A percentile compares a stretch with the other conserved stretches of the same genome.
Conservation (phyloP, 2,329 filamentous ascomycete genomes). For the Calonectria crousiana region DNA sequence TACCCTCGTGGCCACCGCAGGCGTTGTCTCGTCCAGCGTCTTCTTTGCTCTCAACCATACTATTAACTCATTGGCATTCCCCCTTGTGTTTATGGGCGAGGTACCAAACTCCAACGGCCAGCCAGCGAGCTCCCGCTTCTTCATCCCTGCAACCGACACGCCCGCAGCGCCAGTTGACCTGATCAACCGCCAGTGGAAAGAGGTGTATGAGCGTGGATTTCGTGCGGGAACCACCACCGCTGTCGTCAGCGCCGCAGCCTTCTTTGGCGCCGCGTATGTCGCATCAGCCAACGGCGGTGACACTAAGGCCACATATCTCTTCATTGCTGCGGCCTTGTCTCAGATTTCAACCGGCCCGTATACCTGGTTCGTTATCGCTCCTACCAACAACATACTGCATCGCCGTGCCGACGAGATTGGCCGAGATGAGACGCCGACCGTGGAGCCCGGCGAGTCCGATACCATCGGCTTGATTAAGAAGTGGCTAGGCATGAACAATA, state of each 20-base stretch:
- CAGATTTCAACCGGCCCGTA: neutral
- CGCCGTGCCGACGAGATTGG: conserved; percentile 4
- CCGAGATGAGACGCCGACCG: neutral
- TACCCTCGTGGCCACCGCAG: neutral
- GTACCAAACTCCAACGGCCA: neutral
- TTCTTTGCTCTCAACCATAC: conserved; percentile 1
- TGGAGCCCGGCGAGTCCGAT: neutral
- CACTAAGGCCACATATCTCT: neutral
- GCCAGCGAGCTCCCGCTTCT: conserved; percentile 4
- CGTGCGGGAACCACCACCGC: neutral
- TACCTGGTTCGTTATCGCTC: neutral
- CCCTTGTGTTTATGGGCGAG: neutral
- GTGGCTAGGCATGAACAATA: neutral
- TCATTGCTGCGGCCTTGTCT: neutral
- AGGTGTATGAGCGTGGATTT: neutral
- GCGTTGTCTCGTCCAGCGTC: neutral
- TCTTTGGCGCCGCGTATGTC: neutral
- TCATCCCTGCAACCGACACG: neutral
- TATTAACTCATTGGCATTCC: neutral
- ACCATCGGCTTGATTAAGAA: conserved; percentile 2
- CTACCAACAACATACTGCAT: neutral
- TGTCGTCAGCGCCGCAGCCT: neutral
- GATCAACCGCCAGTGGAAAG: conserved; percentile 8
- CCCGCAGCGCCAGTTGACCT: neutral
- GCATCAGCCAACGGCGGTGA: neutral